A percentile compares a stretch with the other conserved stretches of the same genome.
These are phyloP conservation scores for Erysimum cheiranthoides DNA, from an alignment of 345 rosid species.

Conservation along the genomic window DNA sequence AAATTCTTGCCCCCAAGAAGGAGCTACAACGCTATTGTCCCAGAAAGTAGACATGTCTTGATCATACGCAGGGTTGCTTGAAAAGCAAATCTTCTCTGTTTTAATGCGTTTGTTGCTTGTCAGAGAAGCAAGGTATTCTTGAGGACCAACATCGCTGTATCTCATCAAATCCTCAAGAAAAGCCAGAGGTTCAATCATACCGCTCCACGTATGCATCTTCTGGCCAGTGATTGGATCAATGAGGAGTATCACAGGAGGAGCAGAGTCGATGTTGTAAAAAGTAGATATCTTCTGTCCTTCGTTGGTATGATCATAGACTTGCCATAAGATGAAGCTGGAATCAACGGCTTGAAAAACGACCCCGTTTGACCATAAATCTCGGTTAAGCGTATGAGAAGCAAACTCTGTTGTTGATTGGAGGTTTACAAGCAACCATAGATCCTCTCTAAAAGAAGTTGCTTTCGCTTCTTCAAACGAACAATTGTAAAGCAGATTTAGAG, in stretches of 20 bases:
- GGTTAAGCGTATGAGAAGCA: constrained; percentile 81
- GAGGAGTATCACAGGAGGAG: constrained; percentile 73
- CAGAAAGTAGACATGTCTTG: neutral
- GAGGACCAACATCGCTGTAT: constrained; percentile 8
- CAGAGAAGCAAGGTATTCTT: constrained; percentile 15
- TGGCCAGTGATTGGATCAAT: constrained; percentile 88
- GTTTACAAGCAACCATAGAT: constrained; percentile 85
- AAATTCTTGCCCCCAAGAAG: constrained; percentile 9
- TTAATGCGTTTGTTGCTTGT: neutral
- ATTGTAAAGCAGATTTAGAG: constrained; percentile 65
- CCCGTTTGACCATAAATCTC: constrained; percentile 90
- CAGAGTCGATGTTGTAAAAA: constrained; percentile 65
- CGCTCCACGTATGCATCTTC: constrained; percentile 75
- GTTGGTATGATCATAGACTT: constrained; percentile 50
- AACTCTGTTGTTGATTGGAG: constrained; percentile 77
- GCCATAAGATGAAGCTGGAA: constrained; percentile 78
- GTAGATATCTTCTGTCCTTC: constrained; percentile 84
- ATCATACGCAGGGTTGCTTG: neutral
- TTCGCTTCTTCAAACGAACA: constrained; percentile 88
- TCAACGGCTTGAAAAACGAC: constrained; percentile 69
- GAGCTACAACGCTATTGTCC: constrained; percentile 12
- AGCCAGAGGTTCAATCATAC: constrained; percentile 76
- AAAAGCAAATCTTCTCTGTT: neutral
- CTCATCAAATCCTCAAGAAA: constrained; percentile 60
- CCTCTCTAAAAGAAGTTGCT: constrained; percentile 59